phyloP scores from a whole-genome alignment of 2,329 filamentous ascomycete species.

The Botryotinia narcissicola region DNA sequence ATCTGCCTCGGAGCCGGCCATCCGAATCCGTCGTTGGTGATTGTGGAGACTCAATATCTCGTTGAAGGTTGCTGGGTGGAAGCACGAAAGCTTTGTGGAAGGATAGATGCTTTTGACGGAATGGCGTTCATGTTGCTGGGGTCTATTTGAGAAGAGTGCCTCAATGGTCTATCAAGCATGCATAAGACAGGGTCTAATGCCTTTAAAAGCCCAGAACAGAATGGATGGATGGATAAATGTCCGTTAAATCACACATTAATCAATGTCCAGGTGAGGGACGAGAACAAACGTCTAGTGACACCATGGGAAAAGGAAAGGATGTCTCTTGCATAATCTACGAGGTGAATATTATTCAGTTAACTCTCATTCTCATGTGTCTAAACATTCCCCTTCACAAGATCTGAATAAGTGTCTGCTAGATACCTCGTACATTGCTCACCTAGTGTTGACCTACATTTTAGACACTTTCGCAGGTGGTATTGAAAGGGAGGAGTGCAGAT shows the following conservation, averaged over 20 bases:
- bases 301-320: background rate
- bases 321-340: background rate
- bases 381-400: background rate
- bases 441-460: background rate
- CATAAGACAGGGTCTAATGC: constrained; percentile 6
- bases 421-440: background rate
- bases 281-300: background rate
- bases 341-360: background rate
- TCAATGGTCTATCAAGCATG: background rate
- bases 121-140: constrained; percentile 16
- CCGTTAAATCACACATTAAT: background rate
- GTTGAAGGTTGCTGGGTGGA: background rate
- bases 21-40: constrained; percentile 7
- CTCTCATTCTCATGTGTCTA: background rate
- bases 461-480: background rate
- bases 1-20: background rate
- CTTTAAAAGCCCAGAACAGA: background rate
- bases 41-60: constrained; percentile 8
- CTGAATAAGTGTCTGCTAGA: background rate
- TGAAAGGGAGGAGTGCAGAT: constrained; percentile 7
- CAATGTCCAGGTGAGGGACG: background rate
- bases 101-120: constrained; percentile 15
- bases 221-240: constrained; percentile 6
- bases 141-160: background rate
- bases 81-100: constrained; percentile 8